Evolutionary conservation across 192 early-diverging fungal species (phyloP), one percentile per base, ranked within the genome.

Genomic region (Coemansia sp.): DNA sequence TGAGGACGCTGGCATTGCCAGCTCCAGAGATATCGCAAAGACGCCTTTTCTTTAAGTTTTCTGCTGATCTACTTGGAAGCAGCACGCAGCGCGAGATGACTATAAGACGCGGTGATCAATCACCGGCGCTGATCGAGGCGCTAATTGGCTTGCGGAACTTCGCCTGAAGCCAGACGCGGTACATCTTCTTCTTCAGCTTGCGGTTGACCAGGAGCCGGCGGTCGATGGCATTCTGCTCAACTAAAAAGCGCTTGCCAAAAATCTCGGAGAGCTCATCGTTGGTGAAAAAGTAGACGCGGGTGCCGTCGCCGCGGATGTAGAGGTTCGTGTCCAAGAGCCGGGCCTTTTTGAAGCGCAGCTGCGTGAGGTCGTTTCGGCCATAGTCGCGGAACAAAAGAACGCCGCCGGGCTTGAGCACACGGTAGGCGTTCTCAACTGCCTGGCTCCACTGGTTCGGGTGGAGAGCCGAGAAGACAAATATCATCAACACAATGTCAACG

Each of bases 151-250:
- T 97, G 45, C 87, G 74, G 70, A 96, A 95, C 79, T 98, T 98
- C 26, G 88, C 93, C 70, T 99, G 97, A 21, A 98, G 66, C 96
- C 96, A 99, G 7, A 90, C 83, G 4, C 96, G 80, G 73, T 95
- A 95, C 97, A 99, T 99, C 63, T 95, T 97, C 26, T 97, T 73
- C 77, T 96, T 87, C 34, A 83, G 65, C 55, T 83, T 67, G 35
- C 97, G 81, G 70, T 99, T 98, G 37, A 98, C 93, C 14, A 99
- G 77, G 62, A 99, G 70, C 21, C 96, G 76, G 29, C 91, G 78
- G 56, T 98, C 97, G 0, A 95, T 85, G 11, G 86, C 95, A 52
- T 94, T 96, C 63, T 99, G 93, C 55, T 90, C 81, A 25, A 92
- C 65, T 25, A 58, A 67, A 54, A 97, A 93, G 48, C 70, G 78